A percentile compares a stretch with the other conserved stretches of the same genome.
Conservation (phyloP, 2,329 filamentous ascomycete genomes). For the Incumbomyces delicatus region DNA sequence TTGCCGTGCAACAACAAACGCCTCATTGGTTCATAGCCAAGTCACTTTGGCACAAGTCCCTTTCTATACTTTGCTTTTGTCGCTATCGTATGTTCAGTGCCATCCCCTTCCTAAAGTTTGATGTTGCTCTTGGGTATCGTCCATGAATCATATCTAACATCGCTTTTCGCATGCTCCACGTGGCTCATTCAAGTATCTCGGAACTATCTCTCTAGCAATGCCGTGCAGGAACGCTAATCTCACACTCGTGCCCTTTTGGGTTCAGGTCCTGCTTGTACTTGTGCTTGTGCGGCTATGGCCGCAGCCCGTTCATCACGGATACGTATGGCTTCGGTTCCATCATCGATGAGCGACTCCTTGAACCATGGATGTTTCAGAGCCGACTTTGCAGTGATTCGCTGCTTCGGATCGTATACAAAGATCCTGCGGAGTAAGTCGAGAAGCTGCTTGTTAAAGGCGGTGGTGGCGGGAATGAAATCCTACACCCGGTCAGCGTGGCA, state of each 20-base stretch:
- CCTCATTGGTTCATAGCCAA: too few relatives aligned
- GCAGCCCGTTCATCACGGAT: constrained; percentile 35
- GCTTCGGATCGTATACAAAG: constrained; percentile 58
- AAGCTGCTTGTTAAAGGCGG: constrained; percentile 52
- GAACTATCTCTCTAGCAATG: too few relatives aligned
- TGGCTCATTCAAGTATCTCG: too few relatives aligned
- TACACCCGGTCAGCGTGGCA: constrained; percentile 27
- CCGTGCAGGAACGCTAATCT: background rate
- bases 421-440: constrained; percentile 53
- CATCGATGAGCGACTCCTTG: constrained; percentile 53
- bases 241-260: constrained; percentile 17
- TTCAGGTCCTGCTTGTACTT: constrained; percentile 7
- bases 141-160: background rate
- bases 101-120: too few relatives aligned
- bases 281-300: constrained; percentile 9
- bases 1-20: too few relatives aligned
- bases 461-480: constrained; percentile 54
- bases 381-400: constrained; percentile 54
- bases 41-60: too few relatives aligned
- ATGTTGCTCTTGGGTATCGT: background rate
- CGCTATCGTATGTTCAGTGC: background rate
- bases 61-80: constrained; percentile 1
- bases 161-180: too few relatives aligned
- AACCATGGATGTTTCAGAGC: constrained; percentile 60
- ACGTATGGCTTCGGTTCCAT: constrained; percentile 54